These are phyloP conservation scores for Chaetothyriales sp. DNA, from an alignment of 2,329 filamentous ascomycete genomes.

Conservation along the genomic window DNA sequence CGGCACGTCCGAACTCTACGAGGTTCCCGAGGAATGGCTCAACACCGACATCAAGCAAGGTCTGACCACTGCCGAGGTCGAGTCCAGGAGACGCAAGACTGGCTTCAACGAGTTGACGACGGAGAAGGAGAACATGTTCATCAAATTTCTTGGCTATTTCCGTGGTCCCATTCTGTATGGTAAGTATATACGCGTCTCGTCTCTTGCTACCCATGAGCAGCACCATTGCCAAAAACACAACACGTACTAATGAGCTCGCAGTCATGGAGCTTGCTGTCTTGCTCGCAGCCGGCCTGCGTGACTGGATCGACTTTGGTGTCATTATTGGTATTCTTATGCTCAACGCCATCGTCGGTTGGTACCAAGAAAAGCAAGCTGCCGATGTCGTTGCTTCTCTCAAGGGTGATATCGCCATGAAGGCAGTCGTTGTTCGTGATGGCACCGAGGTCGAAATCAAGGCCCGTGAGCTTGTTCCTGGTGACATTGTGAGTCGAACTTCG, in stretches of 20 bases:
- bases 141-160: conserved; percentile 65
- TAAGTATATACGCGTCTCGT: conserved; percentile 34
- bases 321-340: conserved; percentile 62
- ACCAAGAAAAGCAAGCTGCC: conserved; percentile 68
- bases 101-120: conserved; percentile 60
- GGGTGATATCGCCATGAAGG: conserved; percentile 67
- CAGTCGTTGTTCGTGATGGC: conserved; percentile 54
- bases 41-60: conserved; percentile 54
- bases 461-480: conserved; percentile 61
- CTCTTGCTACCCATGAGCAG: too few species aligned
- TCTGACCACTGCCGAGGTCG: conserved; percentile 46
- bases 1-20: conserved; percentile 24
- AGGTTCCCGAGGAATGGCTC: conserved; percentile 54
- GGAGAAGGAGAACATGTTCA: conserved; percentile 62
- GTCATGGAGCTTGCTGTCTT: conserved; percentile 67
- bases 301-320: conserved; percentile 67
- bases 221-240: neutral
- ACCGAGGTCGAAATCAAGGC: conserved; percentile 56
- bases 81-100: conserved; percentile 49
- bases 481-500: conserved; percentile 45
- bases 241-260: conserved; percentile 19
- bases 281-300: conserved; percentile 58
- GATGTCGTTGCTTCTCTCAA: conserved; percentile 62
- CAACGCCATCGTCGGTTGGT: conserved; percentile 66
- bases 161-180: conserved; percentile 63